phyloP scores from a whole-genome alignment of 2,329 filamentous ascomycete genomes.

The Plectosphaerella plurivora region DNA sequence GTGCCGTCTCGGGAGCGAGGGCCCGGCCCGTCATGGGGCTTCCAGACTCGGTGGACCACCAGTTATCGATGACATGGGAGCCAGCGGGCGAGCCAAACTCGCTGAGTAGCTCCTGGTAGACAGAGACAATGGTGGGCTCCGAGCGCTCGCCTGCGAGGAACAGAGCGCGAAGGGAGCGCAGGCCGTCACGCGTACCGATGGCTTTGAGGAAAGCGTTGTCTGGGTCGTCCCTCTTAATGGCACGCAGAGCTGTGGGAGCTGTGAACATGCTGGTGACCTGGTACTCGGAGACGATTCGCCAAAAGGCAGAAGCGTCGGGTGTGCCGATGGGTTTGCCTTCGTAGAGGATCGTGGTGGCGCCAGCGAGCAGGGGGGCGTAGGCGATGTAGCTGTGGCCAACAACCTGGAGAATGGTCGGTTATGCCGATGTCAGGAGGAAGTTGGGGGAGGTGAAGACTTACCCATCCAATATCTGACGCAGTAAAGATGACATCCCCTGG shows the following conservation, averaged over 20 bases:
- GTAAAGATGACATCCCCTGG: conserved; percentile 74
- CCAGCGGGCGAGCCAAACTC: conserved; percentile 60
- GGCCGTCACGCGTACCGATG: conserved; percentile 62
- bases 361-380: conserved; percentile 80
- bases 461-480: conserved; percentile 88
- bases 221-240: conserved; percentile 82
- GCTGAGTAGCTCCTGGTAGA: conserved; percentile 71
- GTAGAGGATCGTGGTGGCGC: conserved; percentile 82
- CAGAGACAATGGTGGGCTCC: conserved; percentile 77
- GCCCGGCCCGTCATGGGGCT: conserved; percentile 55
- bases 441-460: conserved; percentile 10
- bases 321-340: conserved; percentile 94
- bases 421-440: not conserved
- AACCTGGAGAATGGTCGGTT: not conserved
- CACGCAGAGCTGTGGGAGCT: conserved; percentile 80
- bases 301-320: conserved; percentile 82
- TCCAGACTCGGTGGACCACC: conserved; percentile 57
- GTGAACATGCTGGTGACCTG: conserved; percentile 82
- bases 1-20: conserved; percentile 19
- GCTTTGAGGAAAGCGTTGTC: conserved; percentile 61
- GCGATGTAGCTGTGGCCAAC: conserved; percentile 77
- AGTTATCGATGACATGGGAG: conserved; percentile 54
- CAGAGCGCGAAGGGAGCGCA: conserved; percentile 67
- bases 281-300: conserved; percentile 81
- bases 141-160: conserved; percentile 89